Percentiles rank a stretch among this genome's conserved stretches.
Conservation (phyloP, 768 basidiomycete genomes). For the Amanita exitialis region DNA sequence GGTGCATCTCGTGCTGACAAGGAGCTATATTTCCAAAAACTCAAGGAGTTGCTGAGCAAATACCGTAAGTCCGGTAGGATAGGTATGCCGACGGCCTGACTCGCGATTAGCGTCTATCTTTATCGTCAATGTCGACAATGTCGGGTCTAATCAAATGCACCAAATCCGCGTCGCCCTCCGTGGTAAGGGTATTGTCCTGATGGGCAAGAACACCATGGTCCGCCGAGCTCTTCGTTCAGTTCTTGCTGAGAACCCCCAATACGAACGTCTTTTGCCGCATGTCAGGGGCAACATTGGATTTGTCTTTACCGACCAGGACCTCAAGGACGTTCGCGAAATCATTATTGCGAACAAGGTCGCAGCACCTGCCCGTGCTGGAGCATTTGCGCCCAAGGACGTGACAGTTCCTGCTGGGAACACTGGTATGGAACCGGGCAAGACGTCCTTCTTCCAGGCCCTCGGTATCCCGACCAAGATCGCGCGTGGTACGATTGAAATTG, state of each 20-base stretch:
- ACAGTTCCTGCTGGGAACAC: conserved; percentile 93
- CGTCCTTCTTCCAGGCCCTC: conserved; percentile 99
- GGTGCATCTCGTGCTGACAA: conserved; percentile 88
- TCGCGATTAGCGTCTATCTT: conserved; percentile 82
- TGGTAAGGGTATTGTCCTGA: conserved; percentile 92
- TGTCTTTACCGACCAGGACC: conserved; percentile 88
- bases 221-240: conserved; percentile 93
- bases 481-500: conserved; percentile 99
- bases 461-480: conserved; percentile 99
- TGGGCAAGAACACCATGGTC: conserved; percentile 99
- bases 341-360: conserved; percentile 97
- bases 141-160: conserved; percentile 99
- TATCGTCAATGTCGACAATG: conserved; percentile 99
- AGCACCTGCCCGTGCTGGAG: conserved; percentile 97
- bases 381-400: conserved; percentile 88
- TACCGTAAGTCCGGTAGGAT: conserved; percentile 56
- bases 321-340: conserved; percentile 90
- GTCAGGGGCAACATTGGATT: conserved; percentile 98
- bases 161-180: conserved; percentile 94
- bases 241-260: conserved; percentile 84
- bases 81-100: conserved; percentile 3
- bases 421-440: conserved; percentile 99
- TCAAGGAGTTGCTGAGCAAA: conserved; percentile 85
- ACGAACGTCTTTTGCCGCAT: conserved; percentile 93
- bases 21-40: conserved; percentile 84